Evolutionary conservation across 192 early-diverging fungal genomes (phyloP).

Genomic region (Phycomyces blakesleeanus): DNA sequence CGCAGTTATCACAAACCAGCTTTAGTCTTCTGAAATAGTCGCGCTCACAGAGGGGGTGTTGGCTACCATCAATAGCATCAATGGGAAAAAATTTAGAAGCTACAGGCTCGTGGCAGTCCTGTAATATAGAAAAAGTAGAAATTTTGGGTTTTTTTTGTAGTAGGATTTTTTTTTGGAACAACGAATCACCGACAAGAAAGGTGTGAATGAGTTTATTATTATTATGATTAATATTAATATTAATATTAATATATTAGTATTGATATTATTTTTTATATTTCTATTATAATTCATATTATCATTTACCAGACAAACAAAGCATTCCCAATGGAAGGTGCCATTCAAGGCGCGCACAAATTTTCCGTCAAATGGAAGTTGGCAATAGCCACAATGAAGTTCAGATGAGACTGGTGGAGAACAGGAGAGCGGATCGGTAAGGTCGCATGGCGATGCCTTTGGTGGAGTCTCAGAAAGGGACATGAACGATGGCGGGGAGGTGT

Average conservation of each 20-base stretch:
- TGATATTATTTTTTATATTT: not conserved
- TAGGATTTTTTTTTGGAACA: no score
- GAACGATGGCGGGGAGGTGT: no score
- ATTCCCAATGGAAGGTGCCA: constrained; percentile 86
- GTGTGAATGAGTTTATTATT: constrained; percentile 37
- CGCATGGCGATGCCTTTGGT: not conserved
- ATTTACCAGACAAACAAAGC: constrained; percentile 91
- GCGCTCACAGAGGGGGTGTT: constrained; percentile 74
- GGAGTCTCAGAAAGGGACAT: not conserved
- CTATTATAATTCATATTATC: not conserved
- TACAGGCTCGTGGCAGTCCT: constrained; percentile 79
- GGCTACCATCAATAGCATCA: constrained; percentile 52
- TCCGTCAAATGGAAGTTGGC: constrained; percentile 63
- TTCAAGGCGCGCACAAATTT: constrained; percentile 87
- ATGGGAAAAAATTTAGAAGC: constrained; percentile 88
- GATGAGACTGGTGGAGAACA: not conserved
- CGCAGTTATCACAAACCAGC: constrained; percentile 85
- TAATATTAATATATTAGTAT: not conserved
- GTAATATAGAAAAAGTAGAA: not conserved
- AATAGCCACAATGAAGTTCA: constrained; percentile 13
- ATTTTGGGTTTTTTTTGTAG: no score
- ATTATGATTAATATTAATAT: constrained; percentile 24
- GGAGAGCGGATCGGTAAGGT: not conserved
- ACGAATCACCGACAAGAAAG: not conserved
- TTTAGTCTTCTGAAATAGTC: constrained; percentile 86